Evolutionary conservation across 805 yeast species (phyloP).

Genomic region (Wickerhamiella siamensis): DNA sequence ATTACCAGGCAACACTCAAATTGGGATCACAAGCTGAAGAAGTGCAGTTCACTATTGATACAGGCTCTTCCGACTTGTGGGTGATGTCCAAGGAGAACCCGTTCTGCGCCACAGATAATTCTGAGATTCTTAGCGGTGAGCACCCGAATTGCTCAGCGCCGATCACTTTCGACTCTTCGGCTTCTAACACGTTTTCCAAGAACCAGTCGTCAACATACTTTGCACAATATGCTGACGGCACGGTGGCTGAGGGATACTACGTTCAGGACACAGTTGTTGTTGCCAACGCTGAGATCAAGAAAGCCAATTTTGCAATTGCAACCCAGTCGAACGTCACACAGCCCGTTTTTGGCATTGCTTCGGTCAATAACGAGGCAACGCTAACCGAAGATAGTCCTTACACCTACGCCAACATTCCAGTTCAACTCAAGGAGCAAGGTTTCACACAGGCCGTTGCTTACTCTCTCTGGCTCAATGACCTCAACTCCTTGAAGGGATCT

Average conservation of each 20-base stretch:
- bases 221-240: slow-evolving; percentile 29
- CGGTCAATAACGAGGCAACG: background rate
- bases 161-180: slow-evolving; percentile 17
- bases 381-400: slow-evolving; percentile 2
- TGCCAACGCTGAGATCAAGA: slow-evolving; percentile 35
- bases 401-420: slow-evolving; percentile 49
- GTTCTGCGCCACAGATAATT: slow-evolving; percentile 21
- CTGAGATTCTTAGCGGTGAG: background rate
- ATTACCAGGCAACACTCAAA: slow-evolving; percentile 22
- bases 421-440: slow-evolving; percentile 37
- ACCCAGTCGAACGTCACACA: background rate
- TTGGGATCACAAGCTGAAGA: slow-evolving; percentile 46
- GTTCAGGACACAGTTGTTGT: slow-evolving; percentile 47
- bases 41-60: slow-evolving; percentile 46
- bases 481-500: slow-evolving; percentile 24
- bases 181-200: slow-evolving; percentile 15
- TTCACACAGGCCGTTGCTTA: slow-evolving; percentile 31
- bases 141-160: slow-evolving; percentile 15
- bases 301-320: slow-evolving; percentile 2
- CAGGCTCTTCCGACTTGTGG: slow-evolving; percentile 71
- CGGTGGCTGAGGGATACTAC: slow-evolving; percentile 41
- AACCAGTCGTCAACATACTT: slow-evolving; percentile 13
- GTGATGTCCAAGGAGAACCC: slow-evolving; percentile 37
- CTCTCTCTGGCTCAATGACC: slow-evolving; percentile 32
- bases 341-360: background rate